These are phyloP conservation scores for Entomophthora muscae DNA, from an alignment of 371 early-diverging fungal species.

Conservation along the genomic window DNA sequence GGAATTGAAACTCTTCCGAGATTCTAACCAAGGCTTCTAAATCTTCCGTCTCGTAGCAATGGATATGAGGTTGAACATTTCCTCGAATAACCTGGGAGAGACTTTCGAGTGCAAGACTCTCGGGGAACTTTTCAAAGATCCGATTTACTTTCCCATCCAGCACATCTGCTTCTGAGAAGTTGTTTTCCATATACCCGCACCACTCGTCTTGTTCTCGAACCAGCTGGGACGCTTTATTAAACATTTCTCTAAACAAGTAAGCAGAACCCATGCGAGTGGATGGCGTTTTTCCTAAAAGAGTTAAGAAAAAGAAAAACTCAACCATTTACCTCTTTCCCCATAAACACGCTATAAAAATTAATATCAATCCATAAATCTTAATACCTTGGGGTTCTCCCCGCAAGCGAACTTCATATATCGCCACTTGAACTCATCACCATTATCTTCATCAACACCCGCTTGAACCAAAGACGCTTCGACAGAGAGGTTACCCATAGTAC, in stretches of 20 bases:
- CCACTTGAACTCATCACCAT: conserved; percentile 30
- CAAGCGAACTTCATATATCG: conserved; percentile 78
- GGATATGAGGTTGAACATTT: conserved; percentile 48
- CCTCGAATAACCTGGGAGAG: conserved; percentile 48
- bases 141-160: conserved; percentile 15
- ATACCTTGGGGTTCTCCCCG: conserved; percentile 60
- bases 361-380: background rate
- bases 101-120: conserved; percentile 33
- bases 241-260: conserved; percentile 42
- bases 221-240: conserved; percentile 32
- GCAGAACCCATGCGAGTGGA: conserved; percentile 46
- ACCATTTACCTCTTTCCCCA: conserved; percentile 12
- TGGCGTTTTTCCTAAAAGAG: conserved; percentile 17
- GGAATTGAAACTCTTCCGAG: conserved; percentile 54
- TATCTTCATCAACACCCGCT: conserved; percentile 23
- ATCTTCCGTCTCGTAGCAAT: conserved; percentile 53
- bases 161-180: conserved; percentile 18
- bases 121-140: conserved; percentile 34
- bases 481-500: conserved; percentile 30
- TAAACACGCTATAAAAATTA: conserved; percentile 13
- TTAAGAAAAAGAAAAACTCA: background rate
- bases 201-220: conserved; percentile 49
- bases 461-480: conserved; percentile 47
- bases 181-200: conserved; percentile 24
- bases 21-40: conserved; percentile 55